A percentile compares a stretch with the other conserved stretches of the same genome.
These are phyloP conservation scores for Cyberlindnera maclurae DNA, from an alignment of 805 yeast genomes.

Conservation along the genomic window DNA sequence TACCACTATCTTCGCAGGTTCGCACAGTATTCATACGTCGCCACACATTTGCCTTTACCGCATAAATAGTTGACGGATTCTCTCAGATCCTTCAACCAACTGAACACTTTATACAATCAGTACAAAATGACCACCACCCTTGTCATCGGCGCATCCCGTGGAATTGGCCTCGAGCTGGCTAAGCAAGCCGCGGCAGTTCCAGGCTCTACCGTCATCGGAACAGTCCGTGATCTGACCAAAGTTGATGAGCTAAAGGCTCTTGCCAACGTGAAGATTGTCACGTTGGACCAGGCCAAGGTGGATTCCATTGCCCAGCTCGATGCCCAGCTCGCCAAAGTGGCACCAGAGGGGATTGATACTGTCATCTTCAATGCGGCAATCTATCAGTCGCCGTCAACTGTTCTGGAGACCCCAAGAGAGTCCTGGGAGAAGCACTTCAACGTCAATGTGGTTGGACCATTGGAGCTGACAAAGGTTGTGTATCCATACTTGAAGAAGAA, in stretches of 20 bases:
- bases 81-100: no score
- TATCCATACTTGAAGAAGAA: slow-evolving; percentile 19
- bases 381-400: slow-evolving; percentile 1
- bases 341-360: slow-evolving; percentile 11
- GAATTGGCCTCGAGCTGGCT: slow-evolving; percentile 7
- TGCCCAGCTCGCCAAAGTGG: slow-evolving; percentile 3
- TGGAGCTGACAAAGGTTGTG: slow-evolving; percentile 15
- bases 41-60: no score
- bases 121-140: neutral
- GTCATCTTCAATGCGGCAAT: slow-evolving; percentile 13
- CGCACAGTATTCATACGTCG: no score
- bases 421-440: slow-evolving; percentile 14
- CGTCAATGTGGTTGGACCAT: slow-evolving; percentile 24
- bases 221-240: slow-evolving; percentile 2
- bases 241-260: slow-evolving; percentile 4
- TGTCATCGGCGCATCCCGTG: slow-evolving; percentile 3
- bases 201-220: slow-evolving; percentile 1
- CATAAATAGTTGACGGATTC: no score
- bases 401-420: slow-evolving; percentile 1
- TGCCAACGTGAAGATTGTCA: slow-evolving; percentile 6
- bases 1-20: no score
- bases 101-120: no score
- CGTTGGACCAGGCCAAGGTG: slow-evolving; percentile 8
- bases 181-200: neutral
- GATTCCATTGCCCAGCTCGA: slow-evolving; percentile 8